Evolutionary conservation across 345 rosid species (phyloP).

Genomic region (thale cress (Arabidopsis thaliana)): TAIR10.1 NC_003075.7:16762001-16762500

Average conservation of each 20-base stretch:
- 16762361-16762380: slow-evolving; percentile 83
- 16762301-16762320: slow-evolving; percentile 60
- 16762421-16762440: slow-evolving; percentile 70
- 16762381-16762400: slow-evolving; percentile 86
- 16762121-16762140: slow-evolving; percentile 65
- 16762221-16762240: slow-evolving; percentile 55
- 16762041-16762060: slow-evolving; percentile 83
- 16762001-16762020: slow-evolving; percentile 85
- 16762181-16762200: slow-evolving; percentile 85
- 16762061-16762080: slow-evolving; percentile 71
- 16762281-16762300: not conserved
- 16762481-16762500: slow-evolving; percentile 80
- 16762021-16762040: slow-evolving; percentile 75
- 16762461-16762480: slow-evolving; percentile 81
- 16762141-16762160: slow-evolving; percentile 61
- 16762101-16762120: slow-evolving; percentile 74
- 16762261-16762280: not conserved
- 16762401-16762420: slow-evolving; percentile 86
- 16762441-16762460: slow-evolving; percentile 60
- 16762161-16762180: slow-evolving; percentile 77
- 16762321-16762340: slow-evolving; percentile 75
- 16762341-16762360: slow-evolving; percentile 98
- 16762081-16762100: slow-evolving; percentile 73
- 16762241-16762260: slow-evolving; percentile 11
- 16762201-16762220: slow-evolving; percentile 96